Evolutionary conservation across 1,139 yeast species (phyloP).

Genomic region (Candida glucosophila): DNA sequence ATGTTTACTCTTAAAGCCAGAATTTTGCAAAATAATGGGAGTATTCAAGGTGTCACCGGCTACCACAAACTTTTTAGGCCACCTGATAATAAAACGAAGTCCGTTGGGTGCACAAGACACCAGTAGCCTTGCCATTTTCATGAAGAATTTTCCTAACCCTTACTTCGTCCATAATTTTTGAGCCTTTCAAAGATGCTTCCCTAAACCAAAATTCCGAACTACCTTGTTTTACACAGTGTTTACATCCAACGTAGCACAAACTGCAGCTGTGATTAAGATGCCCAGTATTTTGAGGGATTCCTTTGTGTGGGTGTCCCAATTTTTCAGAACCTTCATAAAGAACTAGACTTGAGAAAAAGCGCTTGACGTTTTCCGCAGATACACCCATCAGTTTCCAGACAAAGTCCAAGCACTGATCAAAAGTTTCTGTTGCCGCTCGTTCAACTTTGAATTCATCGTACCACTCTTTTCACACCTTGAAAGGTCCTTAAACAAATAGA

Average conservation of each 20-base stretch:
- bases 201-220: conserved; percentile 45
- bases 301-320: conserved; percentile 36
- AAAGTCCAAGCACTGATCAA: conserved; percentile 39
- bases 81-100: conserved; percentile 28
- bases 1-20: conserved; percentile 45
- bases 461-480: conserved; percentile 50
- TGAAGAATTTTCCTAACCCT: conserved; percentile 33
- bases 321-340: conserved; percentile 39
- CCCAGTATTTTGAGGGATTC: conserved; percentile 45
- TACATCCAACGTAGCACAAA: conserved; percentile 46
- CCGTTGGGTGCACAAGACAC: conserved; percentile 28
- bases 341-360: conserved; percentile 39
- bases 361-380: conserved; percentile 28
- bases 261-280: conserved; percentile 41
- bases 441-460: conserved; percentile 39
- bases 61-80: conserved; percentile 40
- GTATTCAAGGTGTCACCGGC: conserved; percentile 47
- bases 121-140: conserved; percentile 35
- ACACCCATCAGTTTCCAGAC: conserved; percentile 49
- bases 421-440: conserved; percentile 38
- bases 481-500: conserved; percentile 49
- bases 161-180: conserved; percentile 41
- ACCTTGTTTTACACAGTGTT: conserved; percentile 48
- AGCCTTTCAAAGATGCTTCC: conserved; percentile 42
- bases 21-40: conserved; percentile 40